Conservation (phyloP, 768 basidiomycete genomes). For the Boletus rubescentipes region DNA sequence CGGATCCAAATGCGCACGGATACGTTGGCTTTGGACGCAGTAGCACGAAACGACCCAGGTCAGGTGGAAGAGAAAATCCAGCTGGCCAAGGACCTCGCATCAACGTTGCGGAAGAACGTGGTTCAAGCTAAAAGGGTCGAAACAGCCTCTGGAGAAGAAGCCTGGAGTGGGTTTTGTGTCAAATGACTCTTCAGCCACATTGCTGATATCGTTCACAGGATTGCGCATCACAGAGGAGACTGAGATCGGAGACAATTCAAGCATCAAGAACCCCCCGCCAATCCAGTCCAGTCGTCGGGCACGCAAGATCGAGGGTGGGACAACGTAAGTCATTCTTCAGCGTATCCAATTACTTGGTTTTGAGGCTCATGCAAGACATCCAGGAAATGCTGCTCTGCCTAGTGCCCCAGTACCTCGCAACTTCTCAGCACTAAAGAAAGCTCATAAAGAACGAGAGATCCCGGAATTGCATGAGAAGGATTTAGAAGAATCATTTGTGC, state of each 20-base stretch:
- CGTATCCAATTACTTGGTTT: conserved; percentile 31
- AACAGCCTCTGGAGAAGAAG: conserved; percentile 37
- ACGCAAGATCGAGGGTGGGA: conserved; percentile 39
- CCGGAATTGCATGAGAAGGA: conserved; percentile 77
- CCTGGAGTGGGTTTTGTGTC: conserved; percentile 52
- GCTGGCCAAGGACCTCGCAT: conserved; percentile 69
- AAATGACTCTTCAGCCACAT: not conserved
- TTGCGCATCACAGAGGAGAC: conserved; percentile 76
- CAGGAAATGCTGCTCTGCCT: conserved; percentile 34
- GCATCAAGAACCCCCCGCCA: conserved; percentile 60
- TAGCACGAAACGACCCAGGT: conserved; percentile 43
- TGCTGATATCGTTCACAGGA: conserved; percentile 40
- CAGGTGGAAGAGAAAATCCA: conserved; percentile 54
- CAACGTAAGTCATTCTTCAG: conserved; percentile 25
- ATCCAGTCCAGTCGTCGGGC: conserved; percentile 48
- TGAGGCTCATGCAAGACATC: conserved; percentile 27
- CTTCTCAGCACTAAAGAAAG: conserved; percentile 72
- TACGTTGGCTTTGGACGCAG: conserved; percentile 38
- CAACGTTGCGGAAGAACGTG: conserved; percentile 75
- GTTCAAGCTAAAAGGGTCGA: conserved; percentile 69
- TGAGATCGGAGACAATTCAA: conserved; percentile 83
- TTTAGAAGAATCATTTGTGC: conserved; percentile 83
- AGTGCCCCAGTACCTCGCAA: conserved; percentile 37
- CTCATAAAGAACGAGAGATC: conserved; percentile 57
- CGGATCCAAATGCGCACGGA: conserved; percentile 65